Conservation (phyloP, 768 basidiomycete genomes). For the Leccinellum luteum region DNA sequence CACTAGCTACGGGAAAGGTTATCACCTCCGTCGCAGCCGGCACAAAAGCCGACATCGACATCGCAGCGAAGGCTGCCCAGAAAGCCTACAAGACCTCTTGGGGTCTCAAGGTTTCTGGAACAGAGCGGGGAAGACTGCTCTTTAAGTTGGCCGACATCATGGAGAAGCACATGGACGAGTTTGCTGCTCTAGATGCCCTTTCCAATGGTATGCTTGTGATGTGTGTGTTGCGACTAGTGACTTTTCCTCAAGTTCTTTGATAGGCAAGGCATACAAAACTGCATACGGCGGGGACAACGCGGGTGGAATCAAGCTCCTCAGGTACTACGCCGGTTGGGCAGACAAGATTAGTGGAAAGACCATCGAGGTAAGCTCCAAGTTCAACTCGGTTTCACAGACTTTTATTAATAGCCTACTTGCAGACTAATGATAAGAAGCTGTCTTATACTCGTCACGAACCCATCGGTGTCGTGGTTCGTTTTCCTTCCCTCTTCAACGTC, state of each 20-base stretch:
- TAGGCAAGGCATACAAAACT: constrained; percentile 8
- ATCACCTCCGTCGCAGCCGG: constrained; percentile 9
- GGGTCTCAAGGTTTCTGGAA: constrained; percentile 7
- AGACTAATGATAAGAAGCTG: constrained; percentile 5
- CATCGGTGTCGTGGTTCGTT: constrained; percentile 11
- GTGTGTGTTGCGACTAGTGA: too few species aligned
- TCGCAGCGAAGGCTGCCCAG: constrained; percentile 2
- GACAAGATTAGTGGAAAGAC: constrained; percentile 11
- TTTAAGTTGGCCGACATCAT: constrained; percentile 8
- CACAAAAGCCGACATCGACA: constrained; percentile 8
- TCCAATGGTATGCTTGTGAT: neutral
- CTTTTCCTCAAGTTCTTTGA: neutral
- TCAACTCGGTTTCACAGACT: neutral
- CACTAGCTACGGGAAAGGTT: constrained; percentile 5
- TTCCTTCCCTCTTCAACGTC: neutral
- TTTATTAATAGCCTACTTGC: neutral
- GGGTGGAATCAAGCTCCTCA: neutral
- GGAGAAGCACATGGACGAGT: constrained; percentile 7
- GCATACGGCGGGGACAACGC: neutral
- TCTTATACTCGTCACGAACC: constrained; percentile 12
- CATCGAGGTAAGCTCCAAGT: neutral
- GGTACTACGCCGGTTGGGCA: constrained; percentile 15
- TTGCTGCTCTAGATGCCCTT: constrained; percentile 9
- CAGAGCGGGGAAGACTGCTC: constrained; percentile 4
- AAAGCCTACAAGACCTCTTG: constrained; percentile 6